Conservation (phyloP, 2,329 filamentous ascomycete genomes). For the Penicillium fuscoglaucum region DNA sequence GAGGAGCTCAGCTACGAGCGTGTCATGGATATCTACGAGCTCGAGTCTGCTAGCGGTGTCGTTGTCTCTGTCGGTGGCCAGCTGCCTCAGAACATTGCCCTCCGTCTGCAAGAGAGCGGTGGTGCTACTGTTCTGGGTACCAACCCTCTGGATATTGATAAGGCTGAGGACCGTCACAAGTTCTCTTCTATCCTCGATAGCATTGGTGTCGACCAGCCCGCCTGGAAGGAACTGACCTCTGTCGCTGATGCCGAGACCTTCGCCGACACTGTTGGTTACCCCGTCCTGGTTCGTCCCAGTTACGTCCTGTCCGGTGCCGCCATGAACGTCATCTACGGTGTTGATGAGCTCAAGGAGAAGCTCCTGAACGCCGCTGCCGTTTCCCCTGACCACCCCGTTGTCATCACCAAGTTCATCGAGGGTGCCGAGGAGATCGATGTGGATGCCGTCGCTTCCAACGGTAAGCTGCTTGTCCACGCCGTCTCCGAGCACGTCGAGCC, state of each 20-base stretch:
- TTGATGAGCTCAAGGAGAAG: constrained; percentile 91
- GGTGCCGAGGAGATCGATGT: constrained; percentile 95
- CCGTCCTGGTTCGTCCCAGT: constrained; percentile 88
- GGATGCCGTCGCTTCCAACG: constrained; percentile 84
- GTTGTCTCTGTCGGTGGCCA: constrained; percentile 96
- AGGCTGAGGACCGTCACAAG: constrained; percentile 96
- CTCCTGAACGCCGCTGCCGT: constrained; percentile 86
- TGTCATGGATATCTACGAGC: constrained; percentile 98
- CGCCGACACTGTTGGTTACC: constrained; percentile 81
- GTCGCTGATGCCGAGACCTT: constrained; percentile 85
- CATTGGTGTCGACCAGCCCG: constrained; percentile 94
- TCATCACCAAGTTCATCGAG: constrained; percentile 98
- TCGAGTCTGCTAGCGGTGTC: constrained; percentile 80
- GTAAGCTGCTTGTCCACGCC: constrained; percentile 85
- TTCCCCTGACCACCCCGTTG: constrained; percentile 94
- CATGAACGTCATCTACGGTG: constrained; percentile 93
- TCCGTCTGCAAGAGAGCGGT: constrained; percentile 87
- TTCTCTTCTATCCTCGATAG: constrained; percentile 97
- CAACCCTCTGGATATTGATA: constrained; percentile 91
- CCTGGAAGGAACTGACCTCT: constrained; percentile 95
- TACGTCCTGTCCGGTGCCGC: constrained; percentile 97
- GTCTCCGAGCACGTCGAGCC: constrained; percentile 96
- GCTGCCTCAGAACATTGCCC: constrained; percentile 94
- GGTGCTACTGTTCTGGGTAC: constrained; percentile 90
- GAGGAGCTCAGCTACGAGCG: constrained; percentile 96